Base-by-base conservation (phyloP, 805 yeast genomes). In the Yarrowia alimentaria region DNA sequence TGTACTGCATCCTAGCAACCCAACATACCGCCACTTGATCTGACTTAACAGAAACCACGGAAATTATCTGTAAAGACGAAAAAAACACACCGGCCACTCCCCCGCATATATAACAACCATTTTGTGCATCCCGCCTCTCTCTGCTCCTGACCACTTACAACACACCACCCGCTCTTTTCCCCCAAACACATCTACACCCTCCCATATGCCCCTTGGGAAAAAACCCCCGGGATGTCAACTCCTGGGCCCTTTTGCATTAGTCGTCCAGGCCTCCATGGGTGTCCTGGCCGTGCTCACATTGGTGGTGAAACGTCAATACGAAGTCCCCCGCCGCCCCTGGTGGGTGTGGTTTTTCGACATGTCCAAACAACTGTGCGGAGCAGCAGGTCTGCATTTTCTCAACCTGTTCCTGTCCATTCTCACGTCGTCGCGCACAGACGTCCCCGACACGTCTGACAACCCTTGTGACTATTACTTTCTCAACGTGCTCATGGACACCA, bases 391-490 rank as follows among this genome's bases (percentile, higher is more conserved):
- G 1, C 99, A 91, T 63, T 70, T 84, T 7, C 68, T 90, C 61
- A 91, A 91, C 60, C 73, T 91, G 8, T 64, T 79, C 11, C 68
- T 87, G 34, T 83, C 96, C 29, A 76, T 88, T 6, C 53, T 87
- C 22, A 61, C 68, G 33, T 62, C 67, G 34, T 61, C 58, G 18
- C 40, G 57, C 14, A 59, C 57, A 25, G 61, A 61, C 30, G 64
- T 67, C 51, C 72, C 73, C 9, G 70, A 64, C 51, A 56, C 65
- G 19, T 64, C 67, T 28, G 78, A 75, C 42, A 82, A 81, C 55
- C 95, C 96, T 6, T 93, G 98, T 66, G 91, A 87, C 58, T 93
- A 96, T 93, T 91, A 93, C 69, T 91, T 91, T 62, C 70, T 93
- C 51, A 91, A 86, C 60, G 76, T 91, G 29, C 73, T 91, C 21